Percentiles rank a stretch among this genome's conserved stretches.
Evolutionary conservation across 805 yeast species (phyloP).

Genomic region (Candida corydali): DNA sequence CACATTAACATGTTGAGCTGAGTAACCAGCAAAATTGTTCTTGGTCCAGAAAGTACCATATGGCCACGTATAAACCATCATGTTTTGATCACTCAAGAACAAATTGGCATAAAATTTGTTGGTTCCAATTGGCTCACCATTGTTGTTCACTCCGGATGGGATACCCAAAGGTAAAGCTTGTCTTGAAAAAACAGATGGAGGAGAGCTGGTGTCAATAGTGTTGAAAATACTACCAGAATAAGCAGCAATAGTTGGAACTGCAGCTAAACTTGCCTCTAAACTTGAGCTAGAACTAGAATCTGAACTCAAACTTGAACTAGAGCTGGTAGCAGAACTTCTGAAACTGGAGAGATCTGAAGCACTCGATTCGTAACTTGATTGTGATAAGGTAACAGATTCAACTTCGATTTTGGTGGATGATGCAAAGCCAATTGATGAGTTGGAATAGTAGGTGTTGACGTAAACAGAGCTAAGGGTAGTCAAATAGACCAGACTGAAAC

Average conservation of each 20-base stretch:
- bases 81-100: constrained; percentile 45
- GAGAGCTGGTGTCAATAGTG: constrained; percentile 33
- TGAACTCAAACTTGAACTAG: constrained; percentile 1
- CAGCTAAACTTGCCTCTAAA: constrained; percentile 1
- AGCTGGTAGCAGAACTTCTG: constrained; percentile 6
- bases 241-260: constrained; percentile 8
- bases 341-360: neutral
- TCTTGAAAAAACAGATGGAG: constrained; percentile 41
- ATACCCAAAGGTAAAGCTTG: constrained; percentile 41
- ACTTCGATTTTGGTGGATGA: neutral
- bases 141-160: constrained; percentile 45
- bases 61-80: constrained; percentile 62
- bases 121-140: constrained; percentile 51
- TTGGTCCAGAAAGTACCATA: constrained; percentile 55
- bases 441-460: neutral
- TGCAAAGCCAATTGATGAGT: neutral
- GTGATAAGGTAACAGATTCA: neutral
- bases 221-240: constrained; percentile 43
- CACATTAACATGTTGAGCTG: constrained; percentile 52
- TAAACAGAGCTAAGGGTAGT: constrained; percentile 6
- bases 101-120: constrained; percentile 74
- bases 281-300: constrained; percentile 7
- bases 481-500: neutral
- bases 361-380: constrained; percentile 1
- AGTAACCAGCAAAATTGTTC: constrained; percentile 50